Percentiles rank a stretch among this genome's conserved stretches.
Evolutionary conservation across 305 asterid species (phyloP).

Genomic region (Solanum hybrid): DNA sequence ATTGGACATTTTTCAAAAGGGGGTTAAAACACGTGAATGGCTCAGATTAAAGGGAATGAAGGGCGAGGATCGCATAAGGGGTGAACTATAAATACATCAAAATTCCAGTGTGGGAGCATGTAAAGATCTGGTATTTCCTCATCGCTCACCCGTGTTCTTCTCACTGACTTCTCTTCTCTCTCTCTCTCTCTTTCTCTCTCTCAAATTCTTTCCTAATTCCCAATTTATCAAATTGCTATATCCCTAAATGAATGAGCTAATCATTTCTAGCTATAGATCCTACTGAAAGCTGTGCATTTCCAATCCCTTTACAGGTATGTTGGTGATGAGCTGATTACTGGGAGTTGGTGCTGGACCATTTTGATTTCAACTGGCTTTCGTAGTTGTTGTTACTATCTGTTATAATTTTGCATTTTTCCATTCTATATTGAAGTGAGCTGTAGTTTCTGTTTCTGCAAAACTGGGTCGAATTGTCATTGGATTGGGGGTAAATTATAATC

Average conservation of each 20-base stretch:
- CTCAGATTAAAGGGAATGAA: neutral
- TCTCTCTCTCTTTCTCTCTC: neutral
- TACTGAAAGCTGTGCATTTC: neutral
- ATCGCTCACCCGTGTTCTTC: neutral
- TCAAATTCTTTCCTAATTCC: neutral
- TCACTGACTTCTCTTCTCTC: neutral
- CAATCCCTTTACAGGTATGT: neutral
- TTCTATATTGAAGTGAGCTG: neutral
- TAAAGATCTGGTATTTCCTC: neutral
- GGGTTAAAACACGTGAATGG: neutral
- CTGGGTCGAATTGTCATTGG: neutral
- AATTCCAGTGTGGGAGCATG: neutral
- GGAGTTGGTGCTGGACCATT: neutral
- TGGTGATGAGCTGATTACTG: neutral
- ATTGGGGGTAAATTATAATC: neutral
- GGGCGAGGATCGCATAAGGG: neutral
- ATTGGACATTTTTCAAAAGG: neutral
- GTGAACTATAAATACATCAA: neutral
- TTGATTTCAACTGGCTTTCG: neutral
- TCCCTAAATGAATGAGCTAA: neutral
- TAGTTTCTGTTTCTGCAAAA: neutral
- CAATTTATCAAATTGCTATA: neutral
- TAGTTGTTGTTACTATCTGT: neutral
- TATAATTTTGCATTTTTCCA: neutral
- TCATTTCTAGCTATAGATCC: neutral